Percentiles rank a stretch among this genome's conserved stretches.
These are phyloP conservation scores for Acer negundo DNA, from an alignment of 345 rosid genomes.

Conservation along the genomic window DNA sequence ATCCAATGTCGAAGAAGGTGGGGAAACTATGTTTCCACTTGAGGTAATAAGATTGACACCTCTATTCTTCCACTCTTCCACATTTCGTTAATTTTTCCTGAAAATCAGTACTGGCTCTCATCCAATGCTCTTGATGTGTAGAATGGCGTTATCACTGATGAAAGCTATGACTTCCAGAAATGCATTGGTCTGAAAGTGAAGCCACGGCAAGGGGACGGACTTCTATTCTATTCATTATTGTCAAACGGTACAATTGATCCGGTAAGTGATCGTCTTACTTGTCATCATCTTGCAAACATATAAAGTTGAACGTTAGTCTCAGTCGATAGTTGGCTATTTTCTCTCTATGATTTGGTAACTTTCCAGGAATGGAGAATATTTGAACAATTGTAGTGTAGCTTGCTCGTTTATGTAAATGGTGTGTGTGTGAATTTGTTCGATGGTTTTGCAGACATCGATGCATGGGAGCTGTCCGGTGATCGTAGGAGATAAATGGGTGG, in stretches of 20 bases:
- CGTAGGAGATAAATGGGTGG: slow-evolving; percentile 90
- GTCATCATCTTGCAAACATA: no score
- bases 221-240: slow-evolving; percentile 59
- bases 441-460: slow-evolving; percentile 65
- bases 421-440: not conserved
- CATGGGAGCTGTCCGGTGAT: slow-evolving; percentile 88
- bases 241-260: slow-evolving; percentile 64
- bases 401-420: not conserved
- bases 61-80: not conserved
- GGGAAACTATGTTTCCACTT: slow-evolving; percentile 69
- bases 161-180: slow-evolving; percentile 44
- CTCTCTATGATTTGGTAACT: no score
- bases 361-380: no score
- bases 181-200: slow-evolving; percentile 64
- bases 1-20: slow-evolving; percentile 67
- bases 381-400: no score
- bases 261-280: slow-evolving; percentile 20
- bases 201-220: slow-evolving; percentile 66
- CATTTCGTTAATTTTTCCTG: not conserved
- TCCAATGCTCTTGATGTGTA: slow-evolving; percentile 27
- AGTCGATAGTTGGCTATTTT: no score
- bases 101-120: not conserved
- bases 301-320: no score
- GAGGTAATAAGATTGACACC: slow-evolving; percentile 50
- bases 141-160: slow-evolving; percentile 46